phyloP scores from a whole-genome alignment of 2,329 filamentous ascomycete species.

The Ophiostoma fasciatum region DNA sequence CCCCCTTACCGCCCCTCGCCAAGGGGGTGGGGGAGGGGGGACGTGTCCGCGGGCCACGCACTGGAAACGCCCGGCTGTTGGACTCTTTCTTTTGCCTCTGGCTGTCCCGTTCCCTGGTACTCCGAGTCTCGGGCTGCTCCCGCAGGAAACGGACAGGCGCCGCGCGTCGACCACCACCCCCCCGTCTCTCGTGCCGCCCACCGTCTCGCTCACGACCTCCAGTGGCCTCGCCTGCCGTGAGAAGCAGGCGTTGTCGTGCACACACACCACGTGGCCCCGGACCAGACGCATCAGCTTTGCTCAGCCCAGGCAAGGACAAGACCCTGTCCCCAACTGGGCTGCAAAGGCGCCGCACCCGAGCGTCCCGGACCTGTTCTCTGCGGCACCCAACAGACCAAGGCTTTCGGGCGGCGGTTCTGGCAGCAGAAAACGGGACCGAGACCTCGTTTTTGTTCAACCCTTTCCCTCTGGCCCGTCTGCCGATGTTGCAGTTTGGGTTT shows the following conservation, averaged over 20 bases:
- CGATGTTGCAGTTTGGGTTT: neutral
- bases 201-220: slow-evolving; percentile 13
- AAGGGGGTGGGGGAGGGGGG: too few relatives aligned
- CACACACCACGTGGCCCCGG: too few relatives aligned
- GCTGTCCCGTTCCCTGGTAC: slow-evolving; percentile 28
- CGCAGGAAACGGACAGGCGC: slow-evolving; percentile 9
- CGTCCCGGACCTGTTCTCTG: neutral
- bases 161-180: slow-evolving; percentile 10
- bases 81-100: slow-evolving; percentile 15
- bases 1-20: too few relatives aligned
- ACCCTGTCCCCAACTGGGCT: slow-evolving; percentile 25
- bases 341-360: slow-evolving; percentile 31
- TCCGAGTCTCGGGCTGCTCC: slow-evolving; percentile 16
- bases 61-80: slow-evolving; percentile 27
- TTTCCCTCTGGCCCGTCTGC: slow-evolving; percentile 13
- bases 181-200: slow-evolving; percentile 2
- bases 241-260: too few relatives aligned
- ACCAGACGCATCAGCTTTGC: slow-evolving; percentile 43
- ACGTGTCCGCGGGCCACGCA: too few relatives aligned
- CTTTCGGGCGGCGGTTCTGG: too few relatives aligned
- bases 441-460: neutral
- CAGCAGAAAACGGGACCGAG: neutral
- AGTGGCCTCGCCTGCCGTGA: slow-evolving; percentile 8
- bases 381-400: too few relatives aligned
- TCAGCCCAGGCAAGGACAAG: slow-evolving; percentile 16